Percentiles rank a stretch among this genome's conserved stretches.
Evolutionary conservation across 176 grass and related monocot genomes (phyloP).

Genomic region (Chrysopogon serrulatus): DNA sequence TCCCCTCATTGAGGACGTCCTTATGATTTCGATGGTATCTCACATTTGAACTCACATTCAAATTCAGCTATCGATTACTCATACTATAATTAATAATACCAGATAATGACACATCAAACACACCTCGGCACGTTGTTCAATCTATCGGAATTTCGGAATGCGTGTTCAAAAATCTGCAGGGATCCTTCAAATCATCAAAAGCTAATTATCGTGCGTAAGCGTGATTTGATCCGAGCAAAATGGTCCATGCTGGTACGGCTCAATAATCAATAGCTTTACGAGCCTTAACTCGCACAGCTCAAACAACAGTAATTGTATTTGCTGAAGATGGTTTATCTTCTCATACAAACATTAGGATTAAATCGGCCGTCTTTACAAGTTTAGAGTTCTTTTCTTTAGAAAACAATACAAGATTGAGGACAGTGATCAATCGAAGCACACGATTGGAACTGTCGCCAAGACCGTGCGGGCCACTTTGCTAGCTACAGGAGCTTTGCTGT

Average conservation of each 20-base stretch:
- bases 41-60: neutral
- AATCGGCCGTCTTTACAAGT: neutral
- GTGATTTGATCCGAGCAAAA: neutral
- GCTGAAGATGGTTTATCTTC: neutral
- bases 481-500: neutral
- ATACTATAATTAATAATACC: no score
- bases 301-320: neutral
- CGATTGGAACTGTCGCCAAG: neutral
- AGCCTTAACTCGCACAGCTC: slow-evolving; percentile 1
- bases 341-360: neutral
- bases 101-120: no score
- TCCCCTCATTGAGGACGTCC: no score
- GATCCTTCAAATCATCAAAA: neutral
- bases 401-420: neutral
- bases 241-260: neutral
- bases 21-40: no score
- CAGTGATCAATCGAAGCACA: neutral
- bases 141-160: neutral
- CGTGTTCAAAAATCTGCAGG: neutral
- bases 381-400: neutral
- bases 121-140: neutral
- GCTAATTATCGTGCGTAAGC: neutral
- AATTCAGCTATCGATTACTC: neutral
- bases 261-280: neutral
- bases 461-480: neutral